phyloP scores from a whole-genome alignment of 352 stramenopile genomes.

The Phytophthora multivora region DNA sequence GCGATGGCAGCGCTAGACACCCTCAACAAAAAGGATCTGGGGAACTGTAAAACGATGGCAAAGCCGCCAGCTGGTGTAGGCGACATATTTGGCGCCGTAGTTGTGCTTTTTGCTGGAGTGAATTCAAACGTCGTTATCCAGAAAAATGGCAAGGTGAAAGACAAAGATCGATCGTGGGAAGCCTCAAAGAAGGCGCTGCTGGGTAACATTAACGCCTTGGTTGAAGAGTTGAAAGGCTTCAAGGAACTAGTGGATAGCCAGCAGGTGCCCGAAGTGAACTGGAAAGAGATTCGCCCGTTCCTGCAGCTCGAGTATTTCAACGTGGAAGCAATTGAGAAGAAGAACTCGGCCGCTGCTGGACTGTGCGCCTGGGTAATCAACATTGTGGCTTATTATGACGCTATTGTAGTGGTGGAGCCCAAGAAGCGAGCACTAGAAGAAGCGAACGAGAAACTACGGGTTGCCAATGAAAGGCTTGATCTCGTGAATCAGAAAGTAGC shows the following conservation, averaged over 20 bases:
- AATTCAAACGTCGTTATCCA: conserved; percentile 77
- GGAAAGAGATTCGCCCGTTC: conserved; percentile 84
- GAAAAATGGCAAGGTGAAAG: conserved; percentile 94
- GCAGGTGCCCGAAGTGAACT: conserved; percentile 75
- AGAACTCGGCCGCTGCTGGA: conserved; percentile 78
- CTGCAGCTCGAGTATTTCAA: conserved; percentile 81
- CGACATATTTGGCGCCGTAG: conserved; percentile 83
- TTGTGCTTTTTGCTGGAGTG: conserved; percentile 76
- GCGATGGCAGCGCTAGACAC: conserved; percentile 91
- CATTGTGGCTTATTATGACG: conserved; percentile 95
- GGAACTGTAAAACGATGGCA: conserved; percentile 92
- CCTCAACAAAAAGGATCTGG: conserved; percentile 90
- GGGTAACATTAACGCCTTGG: conserved; percentile 93
- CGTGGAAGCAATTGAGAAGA: conserved; percentile 84
- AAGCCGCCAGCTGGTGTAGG: conserved; percentile 89
- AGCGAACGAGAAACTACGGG: conserved; percentile 77
- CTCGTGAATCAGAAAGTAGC: conserved; percentile 89
- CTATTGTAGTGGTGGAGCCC: conserved; percentile 93
- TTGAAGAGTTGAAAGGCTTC: conserved; percentile 91
- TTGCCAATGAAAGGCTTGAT: conserved; percentile 88
- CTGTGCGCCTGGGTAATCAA: conserved; percentile 88
- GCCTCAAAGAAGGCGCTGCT: conserved; percentile 92
- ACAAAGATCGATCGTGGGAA: conserved; percentile 95
- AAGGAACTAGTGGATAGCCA: conserved; percentile 72
- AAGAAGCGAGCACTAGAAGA: conserved; percentile 88